phyloP scores from a whole-genome alignment of 495 filamentous ascomycete species.

The Wilcoxina mikolae region DNA sequence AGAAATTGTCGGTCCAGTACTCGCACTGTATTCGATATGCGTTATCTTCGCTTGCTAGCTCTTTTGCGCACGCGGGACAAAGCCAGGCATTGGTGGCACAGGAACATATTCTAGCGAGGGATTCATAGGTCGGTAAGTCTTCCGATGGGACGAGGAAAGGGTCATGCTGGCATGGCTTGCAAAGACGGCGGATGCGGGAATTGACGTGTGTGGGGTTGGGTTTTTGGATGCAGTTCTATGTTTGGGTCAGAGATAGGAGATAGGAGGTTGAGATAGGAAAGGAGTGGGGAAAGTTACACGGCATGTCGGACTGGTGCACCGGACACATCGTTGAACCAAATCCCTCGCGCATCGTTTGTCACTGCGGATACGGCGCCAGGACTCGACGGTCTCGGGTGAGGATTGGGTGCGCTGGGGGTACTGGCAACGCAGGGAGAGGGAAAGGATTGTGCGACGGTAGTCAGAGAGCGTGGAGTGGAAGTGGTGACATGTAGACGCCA shows the following conservation, averaged over 20 bases:
- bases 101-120: neutral
- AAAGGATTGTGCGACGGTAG: conserved; percentile 14
- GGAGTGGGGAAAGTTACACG: conserved; percentile 6
- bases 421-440: conserved; percentile 10
- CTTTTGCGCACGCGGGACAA: conserved; percentile 7
- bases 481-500: conserved; percentile 14
- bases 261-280: neutral
- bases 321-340: conserved; percentile 13
- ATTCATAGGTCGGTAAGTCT: neutral
- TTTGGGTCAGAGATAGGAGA: neutral
- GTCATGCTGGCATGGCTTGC: conserved; percentile 3
- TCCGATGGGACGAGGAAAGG: neutral
- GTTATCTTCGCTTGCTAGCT: neutral
- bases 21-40: conserved; percentile 8
- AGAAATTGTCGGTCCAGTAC: neutral
- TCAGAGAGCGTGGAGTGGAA: conserved; percentile 12
- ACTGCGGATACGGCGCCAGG: neutral
- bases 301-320: conserved; percentile 12
- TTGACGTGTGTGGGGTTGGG: neutral
- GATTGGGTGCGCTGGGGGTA: neutral
- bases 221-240: conserved; percentile 21
- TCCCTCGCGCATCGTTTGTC: conserved; percentile 1
- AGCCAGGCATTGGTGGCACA: conserved; percentile 13
- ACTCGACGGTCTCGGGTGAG: neutral
- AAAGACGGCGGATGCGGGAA: conserved; percentile 14